These are phyloP conservation scores for Aureobasidium subglaciale DNA, from an alignment of 2,329 filamentous ascomycete species.

Conservation along the genomic window DNA sequence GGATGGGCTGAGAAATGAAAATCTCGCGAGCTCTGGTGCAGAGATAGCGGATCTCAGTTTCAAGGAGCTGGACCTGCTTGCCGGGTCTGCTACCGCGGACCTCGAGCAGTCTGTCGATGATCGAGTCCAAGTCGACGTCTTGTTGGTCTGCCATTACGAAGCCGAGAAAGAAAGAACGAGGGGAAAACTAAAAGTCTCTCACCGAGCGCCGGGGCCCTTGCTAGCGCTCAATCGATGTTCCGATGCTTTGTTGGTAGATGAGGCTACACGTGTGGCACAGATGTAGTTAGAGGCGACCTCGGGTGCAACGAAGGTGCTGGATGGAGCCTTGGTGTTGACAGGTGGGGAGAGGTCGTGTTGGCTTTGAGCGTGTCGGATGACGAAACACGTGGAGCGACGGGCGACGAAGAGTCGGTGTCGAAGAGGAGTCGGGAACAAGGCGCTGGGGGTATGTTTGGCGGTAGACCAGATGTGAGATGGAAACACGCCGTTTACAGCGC, in stretches of 20 bases:
- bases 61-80: constrained; percentile 95
- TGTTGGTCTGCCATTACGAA: constrained; percentile 63
- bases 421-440: neutral
- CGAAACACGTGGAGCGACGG: neutral
- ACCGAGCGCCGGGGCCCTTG: constrained; percentile 27
- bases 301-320: constrained; percentile 5
- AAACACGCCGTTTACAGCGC: constrained; percentile 5
- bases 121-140: constrained; percentile 97
- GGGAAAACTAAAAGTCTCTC: constrained; percentile 13
- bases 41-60: constrained; percentile 91
- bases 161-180: constrained; percentile 1
- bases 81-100: constrained; percentile 95
- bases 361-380: neutral
- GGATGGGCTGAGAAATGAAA: constrained; percentile 97
- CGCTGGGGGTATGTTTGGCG: neutral
- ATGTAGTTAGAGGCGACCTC: constrained; percentile 6
- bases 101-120: constrained; percentile 97
- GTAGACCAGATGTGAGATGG: neutral
- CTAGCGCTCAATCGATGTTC: constrained; percentile 12
- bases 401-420: neutral
- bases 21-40: constrained; percentile 99
- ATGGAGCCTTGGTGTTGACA: constrained; percentile 3
- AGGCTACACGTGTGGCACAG: constrained; percentile 13
- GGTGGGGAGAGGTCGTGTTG: neutral
- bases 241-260: constrained; percentile 1